phyloP scores from a whole-genome alignment of 768 basidiomycete species.

The Calocybe indica region DNA sequence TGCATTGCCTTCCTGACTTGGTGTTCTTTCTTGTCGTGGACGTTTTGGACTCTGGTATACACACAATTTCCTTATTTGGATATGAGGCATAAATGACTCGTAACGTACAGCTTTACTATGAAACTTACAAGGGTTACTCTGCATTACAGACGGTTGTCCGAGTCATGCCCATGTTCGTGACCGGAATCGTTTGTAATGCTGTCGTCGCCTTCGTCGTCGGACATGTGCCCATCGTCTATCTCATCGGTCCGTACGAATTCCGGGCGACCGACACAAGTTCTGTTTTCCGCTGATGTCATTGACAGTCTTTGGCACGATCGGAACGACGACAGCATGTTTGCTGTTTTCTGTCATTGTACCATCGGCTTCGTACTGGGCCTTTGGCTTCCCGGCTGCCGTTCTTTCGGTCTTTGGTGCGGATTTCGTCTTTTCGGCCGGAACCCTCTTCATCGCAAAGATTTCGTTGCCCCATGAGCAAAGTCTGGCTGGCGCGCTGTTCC shows the following conservation, averaged over 20 bases:
- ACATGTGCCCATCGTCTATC: conserved; percentile 46
- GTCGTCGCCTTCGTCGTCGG: conserved; percentile 56
- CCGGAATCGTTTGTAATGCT: conserved; percentile 58
- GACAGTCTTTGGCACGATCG: conserved; percentile 39
- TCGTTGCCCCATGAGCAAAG: conserved; percentile 67
- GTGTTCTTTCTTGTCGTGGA: conserved; percentile 47
- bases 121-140: conserved; percentile 48
- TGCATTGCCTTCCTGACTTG: conserved; percentile 53
- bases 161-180: conserved; percentile 68
- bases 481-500: conserved; percentile 70
- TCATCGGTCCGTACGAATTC: conserved; percentile 45
- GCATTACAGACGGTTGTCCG: conserved; percentile 61
- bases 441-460: conserved; percentile 68
- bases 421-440: conserved; percentile 69
- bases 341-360: conserved; percentile 66
- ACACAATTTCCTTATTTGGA: conserved; percentile 13
- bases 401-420: conserved; percentile 71
- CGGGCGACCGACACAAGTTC: background rate
- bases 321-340: conserved; percentile 53
- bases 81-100: conserved; percentile 27
- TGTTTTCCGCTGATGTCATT: conserved; percentile 3
- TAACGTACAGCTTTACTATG: conserved; percentile 56
- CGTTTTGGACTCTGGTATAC: conserved; percentile 25
- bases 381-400: conserved; percentile 63
- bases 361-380: conserved; percentile 62